Evolutionary conservation across 2,329 filamentous ascomycete species (phyloP), one percentile per base, ranked within the genome.

Genomic region (Chaetomium sp.): DNA sequence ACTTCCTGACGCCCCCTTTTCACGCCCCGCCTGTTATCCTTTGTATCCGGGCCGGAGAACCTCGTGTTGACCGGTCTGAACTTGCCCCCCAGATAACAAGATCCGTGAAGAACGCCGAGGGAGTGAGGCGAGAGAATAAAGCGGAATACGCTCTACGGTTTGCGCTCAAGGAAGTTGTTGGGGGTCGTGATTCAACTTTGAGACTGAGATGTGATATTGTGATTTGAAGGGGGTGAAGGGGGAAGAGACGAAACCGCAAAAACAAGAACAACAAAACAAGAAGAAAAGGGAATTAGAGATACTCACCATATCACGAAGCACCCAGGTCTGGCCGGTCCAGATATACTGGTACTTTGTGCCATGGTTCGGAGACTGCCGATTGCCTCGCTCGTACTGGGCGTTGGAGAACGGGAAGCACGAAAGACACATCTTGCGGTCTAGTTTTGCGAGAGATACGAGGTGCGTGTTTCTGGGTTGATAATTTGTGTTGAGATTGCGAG

Each of bases 361-460:
- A 3, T 61, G 55, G 36, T 51, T 41, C 11, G 53, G 51, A 5
- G 70, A 12, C 53, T 45, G 52, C 66, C 55, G 73, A 71, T 57
- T 76, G 41, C 54, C 72, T 36, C 76, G 73, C 57, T 80, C 76
- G 58, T 74, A 65, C 66, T 76, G 71, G 66, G 78, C 57, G 66
- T 78, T 76, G 66, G 70, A 67, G 47, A 74, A 76, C 0, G 77
- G 73, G 67, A 79, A 80, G 63, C 76, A 79, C 5, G 75, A 73
- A n/a, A 80, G 70, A 62, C 79, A 82, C 79, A 82, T 81, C 6
- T 49, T 68, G 32, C 32, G 6, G 5, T 38, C 40, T 52, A 10
- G 37, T 3, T 5, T 36, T 2, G 11, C 14, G 4, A 7, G 43
- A 5, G 6, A 41, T n/a, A 41, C 4, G n/a, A n/a, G 10, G 4